Conservation (phyloP, 495 filamentous ascomycete species). For the Geopyxis carbonaria region DNA sequence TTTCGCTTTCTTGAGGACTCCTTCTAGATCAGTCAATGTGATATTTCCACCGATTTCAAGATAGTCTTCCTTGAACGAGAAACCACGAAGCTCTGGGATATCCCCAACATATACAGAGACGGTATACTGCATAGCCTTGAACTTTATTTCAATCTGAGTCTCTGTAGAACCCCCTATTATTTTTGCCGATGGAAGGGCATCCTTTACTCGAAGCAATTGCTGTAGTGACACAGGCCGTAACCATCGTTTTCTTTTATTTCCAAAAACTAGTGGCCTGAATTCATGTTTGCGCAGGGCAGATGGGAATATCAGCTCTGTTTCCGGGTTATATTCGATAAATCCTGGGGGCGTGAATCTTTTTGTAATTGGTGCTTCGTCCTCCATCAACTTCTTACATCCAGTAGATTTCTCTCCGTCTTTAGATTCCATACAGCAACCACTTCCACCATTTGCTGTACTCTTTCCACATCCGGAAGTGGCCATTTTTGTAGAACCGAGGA, state of each 20-base stretch:
- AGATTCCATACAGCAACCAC: slow-evolving; percentile 53
- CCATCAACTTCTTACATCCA: slow-evolving; percentile 42
- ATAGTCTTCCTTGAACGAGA: slow-evolving; percentile 58
- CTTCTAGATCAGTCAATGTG: slow-evolving; percentile 66
- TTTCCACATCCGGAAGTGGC: slow-evolving; percentile 9
- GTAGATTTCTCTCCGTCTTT: slow-evolving; percentile 30
- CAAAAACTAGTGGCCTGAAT: slow-evolving; percentile 67
- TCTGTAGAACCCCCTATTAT: slow-evolving; percentile 92
- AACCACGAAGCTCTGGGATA: slow-evolving; percentile 71
- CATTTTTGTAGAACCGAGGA: slow-evolving; percentile 29
- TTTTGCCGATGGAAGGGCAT: slow-evolving; percentile 67
- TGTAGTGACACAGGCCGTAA: slow-evolving; percentile 73
- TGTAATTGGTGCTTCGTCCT: slow-evolving; percentile 27
- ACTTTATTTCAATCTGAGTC: slow-evolving; percentile 96
- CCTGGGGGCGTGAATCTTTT: slow-evolving; percentile 64
- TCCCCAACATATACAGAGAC: slow-evolving; percentile 86
- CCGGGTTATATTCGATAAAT: slow-evolving; percentile 83
- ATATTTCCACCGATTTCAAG: slow-evolving; percentile 86
- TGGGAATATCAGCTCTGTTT: slow-evolving; percentile 91
- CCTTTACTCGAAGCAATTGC: slow-evolving; percentile 83
- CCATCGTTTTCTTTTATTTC: slow-evolving; percentile 91
- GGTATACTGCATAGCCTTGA: slow-evolving; percentile 83
- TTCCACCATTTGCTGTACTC: slow-evolving; percentile 34
- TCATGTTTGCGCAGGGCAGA: slow-evolving; percentile 65
- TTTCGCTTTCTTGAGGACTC: slow-evolving; percentile 57